Evolutionary conservation across 2,329 filamentous ascomycete species (phyloP), one percentile per base, ranked within the genome.

Genomic region (Pseudogymnoascus sp.): DNA sequence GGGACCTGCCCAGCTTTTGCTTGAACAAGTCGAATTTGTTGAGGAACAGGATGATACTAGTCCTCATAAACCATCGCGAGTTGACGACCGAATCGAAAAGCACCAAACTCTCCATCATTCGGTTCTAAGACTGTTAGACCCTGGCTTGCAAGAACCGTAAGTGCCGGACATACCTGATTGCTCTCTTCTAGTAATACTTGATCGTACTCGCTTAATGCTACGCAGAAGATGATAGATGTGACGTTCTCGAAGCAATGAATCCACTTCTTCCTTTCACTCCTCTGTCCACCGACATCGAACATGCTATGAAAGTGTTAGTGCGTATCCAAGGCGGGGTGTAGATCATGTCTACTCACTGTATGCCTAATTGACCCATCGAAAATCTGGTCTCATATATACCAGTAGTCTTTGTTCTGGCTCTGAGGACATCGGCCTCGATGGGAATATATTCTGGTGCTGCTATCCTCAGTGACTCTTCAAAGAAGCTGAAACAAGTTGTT

Each of bases 211-310:
- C 92, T 97, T 68, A 99, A 78, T 14, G 94, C 94, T 64, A 99
- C 94, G 72, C 94, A 99, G 77, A 99, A 99, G 68, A 99, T 99
- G 75, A 99, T 99, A 3, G 94, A 97, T 43, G 94, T 99, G 70
- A 99, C 94, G 70, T 97, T 97, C 75, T 99, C 94, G 75, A 99
- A 99, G 78, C 94, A 99, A 77, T 99, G 94, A 72, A 99, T 99
- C 94, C 94, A 99, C 79, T 99, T 99, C 81, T 99, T 99, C 65
- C 94, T 85, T 77, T 99, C 94, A 74, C 93, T 97, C 72, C 94
- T 82, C 76, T 99, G 94, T 22, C 94, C 94, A 65, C 94, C 94
- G 4, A 99, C 94, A 74, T 99, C 94, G 73, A 99, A 99, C 94
- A 99, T 99, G 78, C 93, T 97, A 60, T 47, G 22, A 18, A 16